Conservation (phyloP, 495 filamentous ascomycete genomes). For the Penicillium ochrochloron region DNA sequence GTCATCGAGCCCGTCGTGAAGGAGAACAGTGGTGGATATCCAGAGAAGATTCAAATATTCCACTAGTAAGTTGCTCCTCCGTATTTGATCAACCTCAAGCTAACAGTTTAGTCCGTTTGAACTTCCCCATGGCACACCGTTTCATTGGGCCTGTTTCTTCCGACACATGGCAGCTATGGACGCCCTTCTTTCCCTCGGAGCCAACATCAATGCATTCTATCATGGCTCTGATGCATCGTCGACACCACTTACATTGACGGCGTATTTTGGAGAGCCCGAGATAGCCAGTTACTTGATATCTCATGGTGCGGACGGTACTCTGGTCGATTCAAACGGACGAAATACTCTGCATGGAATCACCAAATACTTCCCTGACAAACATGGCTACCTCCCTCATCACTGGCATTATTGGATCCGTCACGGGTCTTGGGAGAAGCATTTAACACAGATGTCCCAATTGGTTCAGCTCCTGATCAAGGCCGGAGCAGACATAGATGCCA, state of each 20-base stretch:
- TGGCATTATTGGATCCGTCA: slow-evolving; percentile 30
- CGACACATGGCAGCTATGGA: slow-evolving; percentile 24
- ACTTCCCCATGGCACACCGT: slow-evolving; percentile 34
- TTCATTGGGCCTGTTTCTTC: slow-evolving; percentile 37
- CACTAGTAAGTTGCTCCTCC: slow-evolving; percentile 22
- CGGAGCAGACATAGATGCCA: slow-evolving; percentile 32
- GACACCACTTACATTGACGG: slow-evolving; percentile 25
- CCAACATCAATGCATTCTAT: slow-evolving; percentile 15
- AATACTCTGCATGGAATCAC: slow-evolving; percentile 28
- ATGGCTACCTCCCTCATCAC: slow-evolving; percentile 19
- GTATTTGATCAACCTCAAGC: neutral
- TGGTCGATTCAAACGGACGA: slow-evolving; percentile 21
- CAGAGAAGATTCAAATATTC: slow-evolving; percentile 27
- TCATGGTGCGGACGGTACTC: slow-evolving; percentile 22
- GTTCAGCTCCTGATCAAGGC: slow-evolving; percentile 25
- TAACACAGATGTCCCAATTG: slow-evolving; percentile 8
- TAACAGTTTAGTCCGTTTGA: slow-evolving; percentile 32
- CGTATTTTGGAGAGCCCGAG: slow-evolving; percentile 24
- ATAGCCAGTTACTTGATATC: slow-evolving; percentile 21
- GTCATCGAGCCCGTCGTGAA: slow-evolving; percentile 23
- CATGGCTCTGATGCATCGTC: slow-evolving; percentile 19
- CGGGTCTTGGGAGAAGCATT: slow-evolving; percentile 23
- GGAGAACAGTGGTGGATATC: slow-evolving; percentile 22
- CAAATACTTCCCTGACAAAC: slow-evolving; percentile 20
- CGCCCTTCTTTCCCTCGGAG: slow-evolving; percentile 26